Conservation (phyloP, 768 basidiomycete genomes). For the Boletus reticulatus region DNA sequence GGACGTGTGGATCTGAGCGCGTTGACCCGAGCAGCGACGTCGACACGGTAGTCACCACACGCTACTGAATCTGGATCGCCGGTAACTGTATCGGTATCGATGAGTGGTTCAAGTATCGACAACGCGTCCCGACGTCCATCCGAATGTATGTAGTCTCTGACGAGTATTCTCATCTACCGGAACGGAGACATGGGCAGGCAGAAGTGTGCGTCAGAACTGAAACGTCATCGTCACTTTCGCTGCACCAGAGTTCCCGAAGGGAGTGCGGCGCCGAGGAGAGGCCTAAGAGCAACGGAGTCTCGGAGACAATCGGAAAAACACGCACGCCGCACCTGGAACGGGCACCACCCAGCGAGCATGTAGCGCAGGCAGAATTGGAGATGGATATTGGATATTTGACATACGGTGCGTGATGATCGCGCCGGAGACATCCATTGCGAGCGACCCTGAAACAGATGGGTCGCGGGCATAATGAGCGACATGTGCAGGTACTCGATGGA, state of each 20-base stretch:
- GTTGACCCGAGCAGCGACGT: background rate
- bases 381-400: conserved; percentile 1
- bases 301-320: background rate
- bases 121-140: background rate
- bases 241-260: background rate
- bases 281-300: too few species aligned
- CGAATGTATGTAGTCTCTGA: background rate
- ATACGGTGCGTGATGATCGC: conserved; percentile 10
- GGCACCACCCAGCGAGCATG: too few species aligned
- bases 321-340: background rate
- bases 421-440: background rate
- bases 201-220: background rate
- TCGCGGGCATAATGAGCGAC: background rate
- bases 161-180: background rate
- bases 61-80: background rate
- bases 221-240: background rate
- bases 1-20: background rate
- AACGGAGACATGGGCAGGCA: background rate
- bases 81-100: background rate
- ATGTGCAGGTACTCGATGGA: background rate
- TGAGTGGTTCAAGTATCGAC: background rate
- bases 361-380: background rate
- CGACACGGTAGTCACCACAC: background rate
- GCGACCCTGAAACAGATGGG: background rate
- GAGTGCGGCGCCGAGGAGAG: background rate